Conservation (phyloP, 345 rosid genomes). For the Salix suchowensis region DNA sequence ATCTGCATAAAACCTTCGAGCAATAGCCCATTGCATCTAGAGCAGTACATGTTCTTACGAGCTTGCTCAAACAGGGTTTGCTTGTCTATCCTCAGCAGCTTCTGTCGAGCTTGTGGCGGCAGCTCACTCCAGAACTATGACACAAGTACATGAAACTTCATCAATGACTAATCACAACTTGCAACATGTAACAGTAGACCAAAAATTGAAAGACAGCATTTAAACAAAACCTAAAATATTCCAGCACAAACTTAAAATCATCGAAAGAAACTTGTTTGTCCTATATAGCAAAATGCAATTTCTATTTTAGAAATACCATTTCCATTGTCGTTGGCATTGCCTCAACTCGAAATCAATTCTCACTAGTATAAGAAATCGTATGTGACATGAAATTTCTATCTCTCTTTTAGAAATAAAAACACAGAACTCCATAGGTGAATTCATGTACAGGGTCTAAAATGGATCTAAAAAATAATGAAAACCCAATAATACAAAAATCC, state of each 20-base stretch:
- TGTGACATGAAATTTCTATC: not conserved
- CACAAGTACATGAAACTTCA: conserved; percentile 13
- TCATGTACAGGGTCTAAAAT: not conserved
- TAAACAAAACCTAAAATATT: not conserved
- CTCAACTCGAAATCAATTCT: not conserved
- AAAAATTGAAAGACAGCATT: not conserved
- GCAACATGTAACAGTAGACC: not conserved
- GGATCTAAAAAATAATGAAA: conserved; percentile 20
- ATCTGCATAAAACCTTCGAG: conserved; percentile 82
- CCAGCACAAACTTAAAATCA: not conserved
- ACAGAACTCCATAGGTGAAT: not conserved
- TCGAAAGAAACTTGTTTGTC: not conserved
- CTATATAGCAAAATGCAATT: not conserved
- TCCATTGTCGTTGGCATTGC: not conserved
- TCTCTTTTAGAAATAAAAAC: not conserved
- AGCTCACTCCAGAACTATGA: conserved; percentile 83
- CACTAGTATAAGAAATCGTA: not conserved
- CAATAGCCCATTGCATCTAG: conserved; percentile 89
- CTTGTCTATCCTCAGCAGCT: conserved; percentile 81
- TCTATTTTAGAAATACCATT: not conserved
- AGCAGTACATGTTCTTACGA: conserved; percentile 93
- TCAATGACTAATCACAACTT: conserved; percentile 10
- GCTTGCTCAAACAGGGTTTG: conserved; percentile 89
- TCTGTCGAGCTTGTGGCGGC: conserved; percentile 50
- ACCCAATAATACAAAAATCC: conserved; percentile 2